phyloP scores from a whole-genome alignment of 208 protist species.

The Borovskyia barvae region DNA sequence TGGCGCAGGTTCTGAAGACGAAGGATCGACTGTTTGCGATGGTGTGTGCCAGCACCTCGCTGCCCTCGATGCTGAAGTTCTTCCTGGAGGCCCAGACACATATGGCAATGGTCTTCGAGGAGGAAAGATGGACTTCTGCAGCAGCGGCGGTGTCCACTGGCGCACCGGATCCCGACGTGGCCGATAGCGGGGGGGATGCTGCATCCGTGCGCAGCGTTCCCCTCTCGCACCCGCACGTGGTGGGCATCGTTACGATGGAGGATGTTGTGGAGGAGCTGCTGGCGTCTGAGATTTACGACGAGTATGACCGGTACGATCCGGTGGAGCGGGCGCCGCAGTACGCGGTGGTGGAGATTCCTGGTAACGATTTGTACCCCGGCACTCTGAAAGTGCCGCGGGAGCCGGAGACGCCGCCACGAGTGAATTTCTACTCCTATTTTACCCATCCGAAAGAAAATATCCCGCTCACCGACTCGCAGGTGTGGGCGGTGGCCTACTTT shows the following conservation, averaged over 20 bases:
- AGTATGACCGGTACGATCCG: slow-evolving; percentile 79
- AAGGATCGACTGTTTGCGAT: slow-evolving; percentile 61
- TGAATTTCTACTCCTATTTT: slow-evolving; percentile 91
- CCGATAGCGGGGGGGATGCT: slow-evolving; percentile 2
- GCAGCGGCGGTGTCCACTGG: neutral
- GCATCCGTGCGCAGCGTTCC: slow-evolving; percentile 13
- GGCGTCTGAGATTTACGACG: slow-evolving; percentile 87
- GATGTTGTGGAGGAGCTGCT: slow-evolving; percentile 88
- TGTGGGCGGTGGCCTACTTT: slow-evolving; percentile 86
- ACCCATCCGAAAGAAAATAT: slow-evolving; percentile 46
- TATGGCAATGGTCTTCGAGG: slow-evolving; percentile 79
- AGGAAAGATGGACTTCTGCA: slow-evolving; percentile 7
- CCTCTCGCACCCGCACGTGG: slow-evolving; percentile 19
- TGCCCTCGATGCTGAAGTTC: slow-evolving; percentile 79
- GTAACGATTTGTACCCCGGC: slow-evolving; percentile 9
- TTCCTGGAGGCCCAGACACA: slow-evolving; percentile 83
- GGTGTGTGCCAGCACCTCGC: slow-evolving; percentile 48
- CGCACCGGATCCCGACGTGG: slow-evolving; percentile 14
- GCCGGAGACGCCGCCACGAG: slow-evolving; percentile 59
- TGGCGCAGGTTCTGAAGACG: slow-evolving; percentile 68
- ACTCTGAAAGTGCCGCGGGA: slow-evolving; percentile 30
- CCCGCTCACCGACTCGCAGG: slow-evolving; percentile 71
- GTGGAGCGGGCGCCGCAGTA: slow-evolving; percentile 17
- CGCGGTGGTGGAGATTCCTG: slow-evolving; percentile 9
- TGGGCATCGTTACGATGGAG: slow-evolving; percentile 87